These are phyloP conservation scores for Phytomonas sp. DNA, from an alignment of 208 protist genomes.

Conservation along the genomic window DNA sequence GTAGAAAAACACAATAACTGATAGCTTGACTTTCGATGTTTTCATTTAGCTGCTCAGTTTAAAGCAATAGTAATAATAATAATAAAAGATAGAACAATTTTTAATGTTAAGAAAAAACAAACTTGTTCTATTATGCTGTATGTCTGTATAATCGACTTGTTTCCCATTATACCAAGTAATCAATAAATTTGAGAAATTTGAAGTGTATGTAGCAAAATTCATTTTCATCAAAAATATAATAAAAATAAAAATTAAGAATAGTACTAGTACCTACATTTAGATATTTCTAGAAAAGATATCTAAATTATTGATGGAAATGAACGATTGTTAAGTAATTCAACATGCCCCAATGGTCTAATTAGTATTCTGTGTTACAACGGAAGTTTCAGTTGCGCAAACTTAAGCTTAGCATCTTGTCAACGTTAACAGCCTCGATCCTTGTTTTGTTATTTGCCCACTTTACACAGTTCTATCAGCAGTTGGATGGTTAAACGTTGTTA, in stretches of 20 bases:
- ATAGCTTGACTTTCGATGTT: not conserved
- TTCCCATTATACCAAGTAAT: not conserved
- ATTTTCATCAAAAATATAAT: not conserved
- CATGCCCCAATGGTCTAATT: not conserved
- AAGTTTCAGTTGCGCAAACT: not conserved
- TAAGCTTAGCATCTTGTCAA: not conserved
- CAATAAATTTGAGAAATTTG: not conserved
- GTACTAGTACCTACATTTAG: not conserved
- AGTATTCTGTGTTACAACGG: not conserved
- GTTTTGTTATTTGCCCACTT: not conserved
- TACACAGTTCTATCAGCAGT: not conserved
- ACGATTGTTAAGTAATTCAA: not conserved
- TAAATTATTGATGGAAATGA: not conserved
- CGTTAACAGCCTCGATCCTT: not conserved
- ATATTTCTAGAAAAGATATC: not conserved
- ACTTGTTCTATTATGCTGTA: not conserved
- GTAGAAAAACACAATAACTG: not conserved
- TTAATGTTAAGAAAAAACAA: conserved; percentile 1
- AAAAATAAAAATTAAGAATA: not conserved
- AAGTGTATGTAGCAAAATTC: not conserved
- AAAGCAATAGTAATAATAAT: not conserved
- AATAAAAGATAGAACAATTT: conserved; percentile 3
- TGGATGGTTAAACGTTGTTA: not conserved
- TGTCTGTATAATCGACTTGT: not conserved
- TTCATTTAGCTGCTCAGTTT: not conserved